These are phyloP conservation scores for Tuber melanosporum DNA, from an alignment of 495 filamentous ascomycete genomes.

Conservation along the genomic window DNA sequence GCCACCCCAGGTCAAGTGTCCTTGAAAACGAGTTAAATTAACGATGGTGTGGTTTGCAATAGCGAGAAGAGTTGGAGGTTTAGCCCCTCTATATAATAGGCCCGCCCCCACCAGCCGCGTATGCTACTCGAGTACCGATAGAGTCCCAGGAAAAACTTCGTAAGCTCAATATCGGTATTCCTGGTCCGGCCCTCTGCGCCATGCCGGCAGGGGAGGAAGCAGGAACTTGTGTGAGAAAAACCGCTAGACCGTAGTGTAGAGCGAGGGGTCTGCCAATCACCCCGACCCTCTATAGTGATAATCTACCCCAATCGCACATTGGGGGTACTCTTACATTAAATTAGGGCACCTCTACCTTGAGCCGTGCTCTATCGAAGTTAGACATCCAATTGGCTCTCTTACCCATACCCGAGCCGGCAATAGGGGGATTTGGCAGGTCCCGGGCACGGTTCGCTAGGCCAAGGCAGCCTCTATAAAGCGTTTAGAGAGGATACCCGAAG, in stretches of 20 bases:
- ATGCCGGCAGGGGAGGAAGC: neutral
- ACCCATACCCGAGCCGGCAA: too few species aligned
- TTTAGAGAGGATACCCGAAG: too few species aligned
- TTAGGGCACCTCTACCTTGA: too few species aligned
- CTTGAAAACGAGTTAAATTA: constrained; percentile 30
- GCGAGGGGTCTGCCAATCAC: neutral
- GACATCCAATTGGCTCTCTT: too few species aligned
- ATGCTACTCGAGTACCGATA: neutral
- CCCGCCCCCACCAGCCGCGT: neutral
- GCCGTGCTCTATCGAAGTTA: too few species aligned
- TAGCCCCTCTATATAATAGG: neutral
- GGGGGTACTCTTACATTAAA: too few species aligned
- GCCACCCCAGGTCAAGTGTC: constrained; percentile 46
- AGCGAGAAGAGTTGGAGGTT: neutral
- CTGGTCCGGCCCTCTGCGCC: neutral
- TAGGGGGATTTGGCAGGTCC: too few species aligned
- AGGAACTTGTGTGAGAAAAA: neutral
- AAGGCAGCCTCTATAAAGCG: too few species aligned
- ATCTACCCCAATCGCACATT: too few species aligned
- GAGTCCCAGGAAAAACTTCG: neutral
- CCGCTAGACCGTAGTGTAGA: neutral
- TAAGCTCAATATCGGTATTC: neutral
- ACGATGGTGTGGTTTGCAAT: neutral
- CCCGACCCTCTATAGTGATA: neutral
- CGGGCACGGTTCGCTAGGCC: too few species aligned